Evolutionary conservation across 805 yeast species (phyloP), one percentile per base, ranked within the genome.

Genomic region (Candida bentonensis): DNA sequence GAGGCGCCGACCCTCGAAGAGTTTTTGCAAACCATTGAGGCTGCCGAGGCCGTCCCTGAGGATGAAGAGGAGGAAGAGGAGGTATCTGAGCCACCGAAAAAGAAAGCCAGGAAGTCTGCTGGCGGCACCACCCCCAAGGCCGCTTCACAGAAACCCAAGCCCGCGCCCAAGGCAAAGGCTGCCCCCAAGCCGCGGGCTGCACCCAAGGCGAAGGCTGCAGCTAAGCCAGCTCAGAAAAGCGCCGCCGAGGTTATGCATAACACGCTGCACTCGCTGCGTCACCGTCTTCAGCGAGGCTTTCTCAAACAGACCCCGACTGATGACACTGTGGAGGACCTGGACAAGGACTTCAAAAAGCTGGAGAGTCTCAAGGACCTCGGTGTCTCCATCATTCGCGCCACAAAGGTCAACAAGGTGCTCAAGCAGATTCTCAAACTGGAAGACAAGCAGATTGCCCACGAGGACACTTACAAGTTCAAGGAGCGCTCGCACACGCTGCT

Each of bases 1-100:
- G 71, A 73, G 27, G 74, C 79, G 2, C 71, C 76, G 1, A 60
- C 61, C 15, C 56, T 66, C 15, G 74, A 71, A 28, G 75, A 67
- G 23, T 68, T 71, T 49, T 67, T 53, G 59, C 72, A 67, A 21
- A 9, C 5, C 17, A 30, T 30, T 30, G 36, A 9, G 17, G 36
- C 7, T 7, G 20, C 20, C 17, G 36, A 9, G 17, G 20, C 20
- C 20, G 20, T n/a, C 7, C 17, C 36, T 30, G 64, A 69, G 27
- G 56, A 51, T 15, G 54, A 53, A 4, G 63, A 60, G 39, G 62
- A 53, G n/a, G 61, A 57, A n/a, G 57, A 53, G 36, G 50, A 50
- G 7, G 36, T 17, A 5, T 5, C 13, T 7, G 43, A 23, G 48
- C 45, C 11, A 40, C 25, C 34, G 41, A 49, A 42, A 47, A 46